Evolutionary conservation across 164 flowering plant genomes (phyloP).

Genomic region (Nelumbo lutea): DNA sequence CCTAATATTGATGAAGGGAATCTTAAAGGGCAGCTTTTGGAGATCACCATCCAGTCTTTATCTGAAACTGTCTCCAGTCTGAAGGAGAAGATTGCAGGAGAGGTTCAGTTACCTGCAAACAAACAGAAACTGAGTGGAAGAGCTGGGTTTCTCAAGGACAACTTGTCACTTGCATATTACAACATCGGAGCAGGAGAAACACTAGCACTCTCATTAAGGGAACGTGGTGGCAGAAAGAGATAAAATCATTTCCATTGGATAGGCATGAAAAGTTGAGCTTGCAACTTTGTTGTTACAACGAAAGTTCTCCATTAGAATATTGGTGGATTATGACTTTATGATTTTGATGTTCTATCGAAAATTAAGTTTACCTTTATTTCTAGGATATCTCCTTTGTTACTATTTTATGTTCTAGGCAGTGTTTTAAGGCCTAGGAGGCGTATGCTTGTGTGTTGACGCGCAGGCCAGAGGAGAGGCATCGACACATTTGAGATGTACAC

Average conservation of each 20-base stretch:
- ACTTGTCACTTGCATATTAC: constrained; percentile 88
- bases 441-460: too few species aligned
- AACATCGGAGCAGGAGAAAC: constrained; percentile 76
- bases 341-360: constrained; percentile 8
- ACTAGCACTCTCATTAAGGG: constrained; percentile 84
- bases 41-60: constrained; percentile 73
- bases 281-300: constrained; percentile 16
- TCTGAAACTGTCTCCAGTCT: constrained; percentile 89
- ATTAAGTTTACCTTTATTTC: constrained; percentile 14
- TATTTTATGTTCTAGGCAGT: too few species aligned
- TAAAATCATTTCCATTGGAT: constrained; percentile 24
- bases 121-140: constrained; percentile 97
- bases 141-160: constrained; percentile 96
- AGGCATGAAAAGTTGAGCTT: constrained; percentile 22
- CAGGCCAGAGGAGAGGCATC: too few species aligned
- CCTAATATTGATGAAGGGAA: constrained; percentile 95
- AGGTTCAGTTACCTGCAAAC: constrained; percentile 94
- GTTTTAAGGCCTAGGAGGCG: too few species aligned
- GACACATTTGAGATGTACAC: too few species aligned
- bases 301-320: constrained; percentile 9
- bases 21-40: constrained; percentile 84
- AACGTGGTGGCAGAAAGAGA: constrained; percentile 99
- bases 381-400: too few species aligned
- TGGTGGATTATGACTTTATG: constrained; percentile 3
- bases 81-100: constrained; percentile 98